Evolutionary conservation across 176 grass and related monocot species (phyloP), one percentile per base, ranked within the genome.

Genomic region (Eleusine indica): DNA sequence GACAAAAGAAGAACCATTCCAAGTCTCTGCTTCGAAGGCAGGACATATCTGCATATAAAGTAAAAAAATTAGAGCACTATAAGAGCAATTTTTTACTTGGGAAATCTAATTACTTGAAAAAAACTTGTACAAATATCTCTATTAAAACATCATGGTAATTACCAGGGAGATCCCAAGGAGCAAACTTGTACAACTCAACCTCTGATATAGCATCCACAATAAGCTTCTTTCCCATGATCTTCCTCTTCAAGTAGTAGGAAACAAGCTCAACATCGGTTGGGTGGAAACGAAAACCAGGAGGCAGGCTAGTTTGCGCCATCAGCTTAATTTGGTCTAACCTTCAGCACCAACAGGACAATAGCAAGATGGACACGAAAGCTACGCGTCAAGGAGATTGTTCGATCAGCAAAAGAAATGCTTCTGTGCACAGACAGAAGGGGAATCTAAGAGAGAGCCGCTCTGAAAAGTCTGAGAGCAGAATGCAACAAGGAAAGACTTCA

Each of bases 1-100:
- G 89, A 30, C 93, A 94, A 88, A 96, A 99, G 80, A 99, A 99
- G 77, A 91, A 99, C 96, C 96, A 99, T 56, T 99, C 87, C 29
- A 85, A 86, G 88, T 99, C 96, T 73, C 85, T 96, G 76, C 85
- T 94, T 25, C 28, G 75, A 28, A 99, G 87, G 37, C 65, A 76
- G 42, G 93, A 99, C 71, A 90, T 91, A 29, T 91, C 93, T 98
- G 80, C 73, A 79, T 13, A 25, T 35, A 5, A 60, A 30, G 61
- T 69, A 13, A 64, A 30, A 64, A 13, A 30, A 80, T 70, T 16
- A 51, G 47, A 10, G 21, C 77, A 77, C 6, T 19, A 57, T 57
- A 1, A 57, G 54, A 57, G 4, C 3, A 18, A 2, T 7, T 7
- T 57, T 41, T 30, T 11, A 41, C n/a, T 12, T 42, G 4, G 22